Conservation (phyloP, 225 moss, liverwort and hornwort species). For the Climacium dendroides region DNA sequence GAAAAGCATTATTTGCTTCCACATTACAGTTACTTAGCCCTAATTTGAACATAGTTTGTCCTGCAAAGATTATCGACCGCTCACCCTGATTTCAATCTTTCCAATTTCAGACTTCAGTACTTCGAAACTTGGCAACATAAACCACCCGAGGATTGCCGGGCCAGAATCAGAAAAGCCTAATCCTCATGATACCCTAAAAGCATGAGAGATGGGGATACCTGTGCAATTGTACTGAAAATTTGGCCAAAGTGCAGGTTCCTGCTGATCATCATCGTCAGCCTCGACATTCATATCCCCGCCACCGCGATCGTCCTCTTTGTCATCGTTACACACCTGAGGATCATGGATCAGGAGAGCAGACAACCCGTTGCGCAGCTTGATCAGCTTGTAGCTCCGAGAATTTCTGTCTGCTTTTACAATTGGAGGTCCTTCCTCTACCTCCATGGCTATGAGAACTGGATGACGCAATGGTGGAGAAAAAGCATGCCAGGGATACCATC, state of each 20-base stretch:
- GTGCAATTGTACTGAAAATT: neutral
- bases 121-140: neutral
- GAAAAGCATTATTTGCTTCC: neutral
- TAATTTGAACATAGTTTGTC: neutral
- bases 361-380: neutral
- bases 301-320: neutral
- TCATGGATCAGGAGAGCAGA: conserved; percentile 4
- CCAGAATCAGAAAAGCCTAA: neutral
- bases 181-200: neutral
- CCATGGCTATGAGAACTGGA: neutral
- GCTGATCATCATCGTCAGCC: neutral
- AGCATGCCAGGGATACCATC: neutral
- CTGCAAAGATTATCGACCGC: neutral
- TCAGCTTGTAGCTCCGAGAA: neutral
- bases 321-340: neutral
- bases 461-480: neutral
- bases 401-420: neutral
- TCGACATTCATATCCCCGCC: neutral
- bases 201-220: neutral
- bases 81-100: neutral
- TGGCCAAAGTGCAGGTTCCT: neutral
- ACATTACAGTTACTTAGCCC: neutral
- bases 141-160: neutral
- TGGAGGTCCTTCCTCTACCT: conserved; percentile 4
- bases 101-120: neutral